Evolutionary conservation across 225 moss, liverwort and hornwort genomes (phyloP).

Genomic region (Neckera pumila): DNA sequence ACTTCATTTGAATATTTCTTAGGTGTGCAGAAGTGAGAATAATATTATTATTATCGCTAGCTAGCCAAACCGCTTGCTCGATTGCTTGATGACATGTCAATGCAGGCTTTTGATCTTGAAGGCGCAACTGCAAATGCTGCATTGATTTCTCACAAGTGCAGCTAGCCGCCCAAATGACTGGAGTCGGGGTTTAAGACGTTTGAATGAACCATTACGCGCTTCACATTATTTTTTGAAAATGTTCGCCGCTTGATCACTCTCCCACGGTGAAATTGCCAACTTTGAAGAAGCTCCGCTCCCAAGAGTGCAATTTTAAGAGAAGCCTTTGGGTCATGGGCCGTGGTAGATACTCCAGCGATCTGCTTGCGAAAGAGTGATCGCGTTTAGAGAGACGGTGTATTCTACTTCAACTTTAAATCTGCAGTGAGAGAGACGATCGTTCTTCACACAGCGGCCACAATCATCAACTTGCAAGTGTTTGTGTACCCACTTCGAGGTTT

Average conservation of each 20-base stretch:
- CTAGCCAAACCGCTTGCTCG: background rate
- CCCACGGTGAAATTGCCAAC: background rate
- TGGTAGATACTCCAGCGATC: background rate
- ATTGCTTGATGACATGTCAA: background rate
- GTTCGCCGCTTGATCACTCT: too few species aligned
- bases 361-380: background rate
- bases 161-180: too few species aligned
- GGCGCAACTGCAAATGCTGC: background rate
- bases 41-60: background rate
- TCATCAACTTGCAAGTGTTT: background rate
- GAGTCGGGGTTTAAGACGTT: background rate
- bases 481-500: background rate
- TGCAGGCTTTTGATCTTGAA: background rate
- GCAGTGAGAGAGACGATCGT: background rate
- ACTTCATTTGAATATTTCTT: background rate
- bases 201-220: background rate
- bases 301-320: background rate
- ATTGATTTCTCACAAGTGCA: background rate
- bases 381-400: background rate
- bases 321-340: background rate
- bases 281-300: too few species aligned
- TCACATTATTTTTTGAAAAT: background rate
- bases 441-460: background rate
- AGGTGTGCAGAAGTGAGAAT: background rate
- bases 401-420: background rate